Conservation (phyloP, 2,329 filamentous ascomycete genomes). For the Aureobasidium subglaciale region DNA sequence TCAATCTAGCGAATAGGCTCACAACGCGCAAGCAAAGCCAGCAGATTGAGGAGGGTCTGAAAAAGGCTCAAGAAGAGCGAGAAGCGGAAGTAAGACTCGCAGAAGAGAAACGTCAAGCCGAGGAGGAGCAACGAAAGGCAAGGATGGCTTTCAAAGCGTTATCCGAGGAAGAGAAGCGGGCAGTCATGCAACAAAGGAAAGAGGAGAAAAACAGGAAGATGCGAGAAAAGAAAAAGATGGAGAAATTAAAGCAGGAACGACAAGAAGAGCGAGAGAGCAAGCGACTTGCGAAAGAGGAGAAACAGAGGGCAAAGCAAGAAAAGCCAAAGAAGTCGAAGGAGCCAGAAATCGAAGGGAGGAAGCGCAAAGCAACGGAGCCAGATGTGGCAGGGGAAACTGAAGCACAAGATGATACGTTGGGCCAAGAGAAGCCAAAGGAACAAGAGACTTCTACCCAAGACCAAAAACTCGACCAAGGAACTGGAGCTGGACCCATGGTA, state of each 20-base stretch:
- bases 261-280: not conserved
- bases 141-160: not conserved
- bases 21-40: not conserved
- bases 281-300: not conserved
- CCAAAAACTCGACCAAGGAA: too few species aligned
- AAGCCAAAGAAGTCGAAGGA: too few species aligned
- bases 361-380: not conserved
- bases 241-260: too few species aligned
- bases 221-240: not conserved
- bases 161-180: not conserved
- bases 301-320: not conserved
- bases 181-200: not conserved
- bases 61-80: not conserved
- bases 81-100: not conserved
- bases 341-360: not conserved
- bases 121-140: not conserved
- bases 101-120: not conserved
- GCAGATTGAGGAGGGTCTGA: not conserved
- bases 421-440: too few species aligned
- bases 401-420: too few species aligned
- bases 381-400: not conserved
- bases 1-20: not conserved
- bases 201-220: not conserved
- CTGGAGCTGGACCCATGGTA: too few species aligned
- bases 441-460: too few species aligned